These are phyloP conservation scores for Phytophthora megakarya DNA, from an alignment of 352 stramenopile genomes.

Conservation along the genomic window DNA sequence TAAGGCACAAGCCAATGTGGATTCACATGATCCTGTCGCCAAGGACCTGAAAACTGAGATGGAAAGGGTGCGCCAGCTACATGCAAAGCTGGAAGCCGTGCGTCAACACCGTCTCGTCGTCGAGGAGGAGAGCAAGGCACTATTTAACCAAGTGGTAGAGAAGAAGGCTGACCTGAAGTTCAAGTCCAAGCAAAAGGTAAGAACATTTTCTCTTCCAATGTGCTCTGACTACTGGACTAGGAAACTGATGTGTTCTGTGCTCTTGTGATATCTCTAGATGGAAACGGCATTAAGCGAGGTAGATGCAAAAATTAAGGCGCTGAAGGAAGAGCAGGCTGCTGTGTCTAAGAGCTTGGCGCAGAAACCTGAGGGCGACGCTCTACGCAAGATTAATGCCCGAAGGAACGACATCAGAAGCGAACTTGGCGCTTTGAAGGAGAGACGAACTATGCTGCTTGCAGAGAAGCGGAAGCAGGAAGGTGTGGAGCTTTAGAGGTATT, in stretches of 20 bases:
- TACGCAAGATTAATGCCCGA: conserved; percentile 82
- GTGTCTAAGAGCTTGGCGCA: conserved; percentile 76
- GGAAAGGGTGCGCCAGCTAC: conserved; percentile 83
- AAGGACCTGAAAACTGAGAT: conserved; percentile 87
- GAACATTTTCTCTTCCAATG: neutral
- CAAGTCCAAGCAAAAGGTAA: conserved; percentile 89
- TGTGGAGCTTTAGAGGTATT: conserved; percentile 46
- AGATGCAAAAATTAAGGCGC: conserved; percentile 75
- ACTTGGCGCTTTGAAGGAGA: conserved; percentile 81
- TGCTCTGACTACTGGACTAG: neutral
- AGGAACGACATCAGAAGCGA: conserved; percentile 88
- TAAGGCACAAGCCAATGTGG: conserved; percentile 74
- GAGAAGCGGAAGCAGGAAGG: conserved; percentile 87
- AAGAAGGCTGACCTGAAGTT: conserved; percentile 91
- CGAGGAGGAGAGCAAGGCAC: conserved; percentile 88
- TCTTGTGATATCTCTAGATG: conserved; percentile 45
- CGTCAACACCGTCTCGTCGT: conserved; percentile 85
- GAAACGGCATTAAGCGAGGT: conserved; percentile 83
- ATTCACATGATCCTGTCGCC: conserved; percentile 74
- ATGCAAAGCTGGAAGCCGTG: conserved; percentile 85
- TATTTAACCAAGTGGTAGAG: conserved; percentile 90
- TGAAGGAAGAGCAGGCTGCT: conserved; percentile 85
- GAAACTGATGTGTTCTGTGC: neutral
- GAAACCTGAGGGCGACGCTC: conserved; percentile 76
- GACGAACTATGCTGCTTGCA: conserved; percentile 74